A percentile compares a stretch with the other conserved stretches of the same genome.
Evolutionary conservation across 2,329 filamentous ascomycete species (phyloP).

Genomic region (Botrytis elliptica): DNA sequence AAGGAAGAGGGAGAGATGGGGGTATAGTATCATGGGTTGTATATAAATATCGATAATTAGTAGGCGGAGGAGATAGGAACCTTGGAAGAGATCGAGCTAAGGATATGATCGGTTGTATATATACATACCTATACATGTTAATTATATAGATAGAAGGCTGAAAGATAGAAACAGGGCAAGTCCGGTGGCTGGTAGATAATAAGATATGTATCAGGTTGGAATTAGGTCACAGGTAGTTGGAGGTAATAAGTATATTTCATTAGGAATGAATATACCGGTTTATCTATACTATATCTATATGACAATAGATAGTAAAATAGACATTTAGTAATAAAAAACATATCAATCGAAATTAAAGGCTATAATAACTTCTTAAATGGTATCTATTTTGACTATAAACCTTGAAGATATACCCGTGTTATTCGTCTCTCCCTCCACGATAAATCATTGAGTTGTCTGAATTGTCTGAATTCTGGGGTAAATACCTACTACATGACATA

Average conservation of each 20-base stretch:
- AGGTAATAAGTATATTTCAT: background rate
- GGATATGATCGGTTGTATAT: background rate
- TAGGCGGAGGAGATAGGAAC: no score
- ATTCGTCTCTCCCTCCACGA: background rate
- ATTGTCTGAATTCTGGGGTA: background rate
- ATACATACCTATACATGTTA: no score
- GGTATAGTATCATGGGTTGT: no score
- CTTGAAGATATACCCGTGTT: background rate
- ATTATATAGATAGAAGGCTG: background rate
- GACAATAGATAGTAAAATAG: background rate
- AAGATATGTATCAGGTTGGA: background rate
- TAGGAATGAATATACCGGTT: background rate
- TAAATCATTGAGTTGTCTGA: no score
- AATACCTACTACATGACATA: background rate
- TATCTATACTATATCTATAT: background rate
- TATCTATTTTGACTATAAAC: background rate
- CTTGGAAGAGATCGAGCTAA: background rate
- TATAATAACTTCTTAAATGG: background rate
- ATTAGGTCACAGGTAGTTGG: no score
- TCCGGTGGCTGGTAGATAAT: background rate
- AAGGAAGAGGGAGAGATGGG: background rate
- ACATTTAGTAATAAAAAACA: background rate
- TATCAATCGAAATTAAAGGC: background rate
- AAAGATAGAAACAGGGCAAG: background rate
- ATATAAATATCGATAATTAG: no score